These are phyloP conservation scores for Zymoseptoria tritici DNA, from an alignment of 2,329 filamentous ascomycete species.

Conservation along the genomic window DNA sequence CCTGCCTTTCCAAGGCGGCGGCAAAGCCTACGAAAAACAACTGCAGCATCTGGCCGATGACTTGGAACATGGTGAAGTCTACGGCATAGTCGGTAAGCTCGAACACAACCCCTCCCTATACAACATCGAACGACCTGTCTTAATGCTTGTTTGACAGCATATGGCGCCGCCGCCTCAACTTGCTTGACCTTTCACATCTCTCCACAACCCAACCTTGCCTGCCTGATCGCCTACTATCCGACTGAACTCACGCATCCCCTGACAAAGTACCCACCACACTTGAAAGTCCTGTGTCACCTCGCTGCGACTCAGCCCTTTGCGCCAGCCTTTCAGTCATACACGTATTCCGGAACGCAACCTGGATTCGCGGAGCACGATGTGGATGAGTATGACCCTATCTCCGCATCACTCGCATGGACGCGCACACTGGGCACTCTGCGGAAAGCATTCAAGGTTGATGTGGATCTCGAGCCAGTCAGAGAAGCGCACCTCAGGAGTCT, in stretches of 20 bases:
- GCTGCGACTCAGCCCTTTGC: constrained; percentile 31
- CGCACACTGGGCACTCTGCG: constrained; percentile 33
- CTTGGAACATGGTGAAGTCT: constrained; percentile 28
- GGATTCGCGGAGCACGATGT: constrained; percentile 39
- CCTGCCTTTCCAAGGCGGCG: constrained; percentile 25
- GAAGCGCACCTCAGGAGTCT: constrained; percentile 26
- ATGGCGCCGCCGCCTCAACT: constrained; percentile 34
- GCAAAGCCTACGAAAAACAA: constrained; percentile 26
- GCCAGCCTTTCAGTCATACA: constrained; percentile 34
- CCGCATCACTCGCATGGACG: constrained; percentile 37
- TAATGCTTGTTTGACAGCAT: constrained; percentile 34
- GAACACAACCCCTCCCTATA: too few relatives aligned
- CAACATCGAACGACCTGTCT: too few relatives aligned
- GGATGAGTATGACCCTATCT: constrained; percentile 33
- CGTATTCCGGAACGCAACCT: constrained; percentile 30
- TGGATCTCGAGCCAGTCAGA: constrained; percentile 29
- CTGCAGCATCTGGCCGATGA: constrained; percentile 33
- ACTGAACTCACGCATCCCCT: constrained; percentile 31
- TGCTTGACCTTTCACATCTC: constrained; percentile 36
- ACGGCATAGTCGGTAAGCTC: constrained; percentile 24
- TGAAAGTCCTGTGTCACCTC: constrained; percentile 36
- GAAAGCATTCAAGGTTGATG: constrained; percentile 23
- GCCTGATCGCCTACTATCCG: constrained; percentile 40
- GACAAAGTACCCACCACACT: constrained; percentile 32
- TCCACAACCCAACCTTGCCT: constrained; percentile 34